These are phyloP conservation scores for Beauveria sp. DNA, from an alignment of 2,329 filamentous ascomycete genomes.

Conservation along the genomic window DNA sequence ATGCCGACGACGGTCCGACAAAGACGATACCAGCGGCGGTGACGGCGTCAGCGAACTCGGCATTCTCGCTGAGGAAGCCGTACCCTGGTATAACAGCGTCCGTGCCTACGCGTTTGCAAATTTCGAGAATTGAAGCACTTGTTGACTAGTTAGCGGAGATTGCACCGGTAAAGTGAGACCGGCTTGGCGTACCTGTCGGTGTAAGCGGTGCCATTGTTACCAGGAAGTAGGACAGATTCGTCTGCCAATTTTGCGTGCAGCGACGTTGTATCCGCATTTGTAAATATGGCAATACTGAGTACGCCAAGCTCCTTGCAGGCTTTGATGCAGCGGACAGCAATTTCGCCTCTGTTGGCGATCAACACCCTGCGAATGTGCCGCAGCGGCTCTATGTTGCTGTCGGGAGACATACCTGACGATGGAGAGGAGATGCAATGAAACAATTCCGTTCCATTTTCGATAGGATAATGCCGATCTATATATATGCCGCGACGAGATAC, in stretches of 20 bases:
- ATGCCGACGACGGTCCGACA: conserved; percentile 46
- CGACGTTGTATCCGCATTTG: conserved; percentile 45
- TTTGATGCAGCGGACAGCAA: conserved; percentile 44
- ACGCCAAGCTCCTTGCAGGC: conserved; percentile 37
- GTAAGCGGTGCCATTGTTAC: conserved; percentile 15
- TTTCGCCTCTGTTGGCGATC: conserved; percentile 54
- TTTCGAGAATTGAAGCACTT: conserved; percentile 17
- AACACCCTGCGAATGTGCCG: conserved; percentile 27
- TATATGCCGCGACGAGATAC: background rate
- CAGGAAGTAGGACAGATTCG: conserved; percentile 33
- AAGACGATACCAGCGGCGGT: conserved; percentile 46
- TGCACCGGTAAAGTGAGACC: too few relatives aligned
- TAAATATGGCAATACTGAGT: conserved; percentile 46
- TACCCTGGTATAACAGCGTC: conserved; percentile 58
- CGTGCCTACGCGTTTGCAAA: conserved; percentile 33
- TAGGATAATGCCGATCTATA: background rate
- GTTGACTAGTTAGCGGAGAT: background rate
- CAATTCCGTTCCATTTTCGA: too few relatives aligned
- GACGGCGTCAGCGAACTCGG: conserved; percentile 48
- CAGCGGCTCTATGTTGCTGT: conserved; percentile 28
- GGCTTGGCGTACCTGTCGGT: background rate
- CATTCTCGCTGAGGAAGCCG: conserved; percentile 56
- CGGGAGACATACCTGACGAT: background rate
- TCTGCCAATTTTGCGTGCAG: conserved; percentile 47
- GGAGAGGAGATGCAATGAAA: background rate